These are phyloP conservation scores for Protostelium mycophagum DNA, from an alignment of 78 protist genomes.

Conservation along the genomic window DNA sequence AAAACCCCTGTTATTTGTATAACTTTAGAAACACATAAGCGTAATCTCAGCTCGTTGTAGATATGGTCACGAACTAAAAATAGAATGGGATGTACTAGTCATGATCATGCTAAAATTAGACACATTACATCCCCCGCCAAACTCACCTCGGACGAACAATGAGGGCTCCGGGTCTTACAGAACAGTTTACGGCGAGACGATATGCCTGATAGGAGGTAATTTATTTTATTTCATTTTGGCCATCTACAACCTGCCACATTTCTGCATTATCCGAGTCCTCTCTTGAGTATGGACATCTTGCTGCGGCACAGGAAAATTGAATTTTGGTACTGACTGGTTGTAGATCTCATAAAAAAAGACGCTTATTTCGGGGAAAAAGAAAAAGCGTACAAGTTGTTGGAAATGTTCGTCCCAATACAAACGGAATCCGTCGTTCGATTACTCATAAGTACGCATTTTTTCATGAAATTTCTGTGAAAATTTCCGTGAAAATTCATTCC, in stretches of 20 bases:
- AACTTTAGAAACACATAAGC: no score
- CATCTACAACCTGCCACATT: no score
- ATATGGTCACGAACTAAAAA: slow-evolving; percentile 26
- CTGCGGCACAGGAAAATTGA: not conserved
- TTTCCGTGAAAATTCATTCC: no score
- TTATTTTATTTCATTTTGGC: no score
- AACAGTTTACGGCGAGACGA: not conserved
- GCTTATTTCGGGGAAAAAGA: not conserved
- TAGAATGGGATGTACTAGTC: slow-evolving; percentile 56
- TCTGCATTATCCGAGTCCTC: no score
- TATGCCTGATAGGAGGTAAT: not conserved
- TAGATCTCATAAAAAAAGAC: not conserved
- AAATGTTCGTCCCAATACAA: not conserved
- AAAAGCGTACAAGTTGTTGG: not conserved
- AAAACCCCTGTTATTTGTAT: no score
- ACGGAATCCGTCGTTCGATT: not conserved
- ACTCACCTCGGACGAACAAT: not conserved
- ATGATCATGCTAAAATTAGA: slow-evolving; percentile 21
- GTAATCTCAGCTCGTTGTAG: no score
- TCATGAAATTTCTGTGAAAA: not conserved
- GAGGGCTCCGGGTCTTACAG: not conserved
- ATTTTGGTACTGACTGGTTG: not conserved
- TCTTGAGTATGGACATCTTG: no score
- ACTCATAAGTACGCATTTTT: not conserved
- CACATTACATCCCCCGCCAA: not conserved